These are phyloP conservation scores for Paraphaeosphaeria sporulosa DNA, from an alignment of 2,329 filamentous ascomycete species.

Conservation along the genomic window DNA sequence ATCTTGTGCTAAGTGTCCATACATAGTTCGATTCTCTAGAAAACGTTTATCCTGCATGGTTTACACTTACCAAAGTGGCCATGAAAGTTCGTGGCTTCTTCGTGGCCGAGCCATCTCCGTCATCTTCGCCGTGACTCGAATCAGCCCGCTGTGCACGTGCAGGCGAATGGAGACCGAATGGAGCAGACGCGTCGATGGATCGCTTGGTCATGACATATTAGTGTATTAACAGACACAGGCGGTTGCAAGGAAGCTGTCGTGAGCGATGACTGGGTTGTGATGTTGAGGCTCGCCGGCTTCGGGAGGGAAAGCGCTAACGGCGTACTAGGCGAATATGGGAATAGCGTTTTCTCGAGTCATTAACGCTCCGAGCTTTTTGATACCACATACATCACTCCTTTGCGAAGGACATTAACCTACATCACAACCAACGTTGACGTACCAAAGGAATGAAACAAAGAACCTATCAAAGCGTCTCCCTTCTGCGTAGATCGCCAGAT, in stretches of 20 bases:
- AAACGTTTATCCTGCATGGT: neutral
- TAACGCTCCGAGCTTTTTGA: too few relatives aligned
- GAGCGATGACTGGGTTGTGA: neutral
- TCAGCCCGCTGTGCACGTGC: slow-evolving; percentile 29
- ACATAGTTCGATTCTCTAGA: neutral
- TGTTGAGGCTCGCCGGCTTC: slow-evolving; percentile 4
- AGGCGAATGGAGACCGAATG: slow-evolving; percentile 27
- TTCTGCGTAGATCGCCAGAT: too few relatives aligned
- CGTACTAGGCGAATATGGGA: neutral
- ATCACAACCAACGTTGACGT: too few relatives aligned
- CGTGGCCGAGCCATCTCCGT: slow-evolving; percentile 32
- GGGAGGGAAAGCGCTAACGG: neutral
- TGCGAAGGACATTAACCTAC: neutral
- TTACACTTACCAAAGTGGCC: slow-evolving; percentile 39
- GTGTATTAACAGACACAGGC: slow-evolving; percentile 13
- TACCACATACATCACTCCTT: too few relatives aligned
- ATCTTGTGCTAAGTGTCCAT: neutral
- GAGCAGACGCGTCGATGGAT: slow-evolving; percentile 31
- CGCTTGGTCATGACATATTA: slow-evolving; percentile 48
- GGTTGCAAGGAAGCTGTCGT: slow-evolving; percentile 2
- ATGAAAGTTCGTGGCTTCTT: slow-evolving; percentile 48
- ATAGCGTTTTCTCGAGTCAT: neutral
- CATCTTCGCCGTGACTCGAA: slow-evolving; percentile 29
- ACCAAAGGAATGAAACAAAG: too few relatives aligned
- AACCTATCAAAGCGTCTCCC: too few relatives aligned